Conservation (phyloP, 371 early-diverging fungal species). For the Mucor racemosus region DNA sequence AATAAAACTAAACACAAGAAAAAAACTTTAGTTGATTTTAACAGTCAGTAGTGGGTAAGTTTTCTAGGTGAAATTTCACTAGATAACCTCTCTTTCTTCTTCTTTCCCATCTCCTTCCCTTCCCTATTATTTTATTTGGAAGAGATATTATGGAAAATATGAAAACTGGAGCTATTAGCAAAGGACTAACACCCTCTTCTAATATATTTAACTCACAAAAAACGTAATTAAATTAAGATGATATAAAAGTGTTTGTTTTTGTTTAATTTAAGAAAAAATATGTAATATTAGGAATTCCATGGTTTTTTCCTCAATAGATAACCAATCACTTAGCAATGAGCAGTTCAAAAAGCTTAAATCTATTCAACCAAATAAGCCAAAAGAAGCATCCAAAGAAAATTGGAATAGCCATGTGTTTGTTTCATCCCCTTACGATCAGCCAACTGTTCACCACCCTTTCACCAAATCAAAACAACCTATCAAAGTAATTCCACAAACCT, state of each 20-base stretch:
- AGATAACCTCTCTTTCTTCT: not conserved
- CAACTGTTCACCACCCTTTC: not conserved
- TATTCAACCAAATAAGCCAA: not conserved
- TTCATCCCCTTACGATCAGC: constrained; percentile 14
- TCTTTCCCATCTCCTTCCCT: not conserved
- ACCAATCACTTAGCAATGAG: not conserved
- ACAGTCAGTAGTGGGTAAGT: not conserved
- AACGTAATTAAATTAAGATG: not conserved
- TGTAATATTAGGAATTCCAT: not conserved
- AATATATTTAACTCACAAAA: not conserved
- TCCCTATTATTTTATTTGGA: not conserved
- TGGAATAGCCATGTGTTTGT: constrained; percentile 10
- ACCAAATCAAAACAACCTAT: not conserved
- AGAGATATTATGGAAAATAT: not conserved
- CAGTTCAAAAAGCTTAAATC: not conserved
- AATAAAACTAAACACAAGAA: not conserved
- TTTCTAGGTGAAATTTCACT: not conserved
- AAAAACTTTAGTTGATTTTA: not conserved
- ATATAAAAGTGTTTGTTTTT: not conserved
- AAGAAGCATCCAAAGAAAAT: constrained; percentile 3
- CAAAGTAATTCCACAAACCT: constrained; percentile 11
- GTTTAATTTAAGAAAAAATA: not conserved
- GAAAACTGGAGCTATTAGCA: not conserved
- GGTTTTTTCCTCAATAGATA: constrained; percentile 7
- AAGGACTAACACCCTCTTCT: not conserved